Percentiles rank a stretch among this genome's conserved stretches.
phyloP scores from a whole-genome alignment of 225 moss, liverwort and hornwort species.

The Pseudisothecium myosuroides region DNA sequence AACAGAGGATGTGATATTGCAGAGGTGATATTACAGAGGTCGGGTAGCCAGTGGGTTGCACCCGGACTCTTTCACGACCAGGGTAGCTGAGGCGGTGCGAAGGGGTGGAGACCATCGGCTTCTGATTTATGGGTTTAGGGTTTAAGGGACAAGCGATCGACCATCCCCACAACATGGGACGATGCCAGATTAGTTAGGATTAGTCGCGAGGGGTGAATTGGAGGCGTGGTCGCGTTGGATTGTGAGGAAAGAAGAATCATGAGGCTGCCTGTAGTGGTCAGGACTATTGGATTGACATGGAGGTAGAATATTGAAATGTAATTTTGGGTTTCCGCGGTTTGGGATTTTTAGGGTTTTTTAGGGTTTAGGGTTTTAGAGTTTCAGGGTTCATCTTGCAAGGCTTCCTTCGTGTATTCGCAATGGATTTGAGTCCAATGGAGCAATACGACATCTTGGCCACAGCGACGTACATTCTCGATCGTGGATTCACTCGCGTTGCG shows the following conservation, averaged over 20 bases:
- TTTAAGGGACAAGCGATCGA: neutral
- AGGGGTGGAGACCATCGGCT: no score
- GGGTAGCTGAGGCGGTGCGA: neutral
- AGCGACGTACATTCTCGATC: conserved; percentile 18
- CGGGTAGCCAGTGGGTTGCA: neutral
- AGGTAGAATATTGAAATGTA: neutral
- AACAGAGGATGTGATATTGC: neutral
- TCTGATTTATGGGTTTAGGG: neutral
- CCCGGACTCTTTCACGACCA: no score
- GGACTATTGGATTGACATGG: neutral
- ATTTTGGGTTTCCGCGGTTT: neutral
- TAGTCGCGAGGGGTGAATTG: neutral
- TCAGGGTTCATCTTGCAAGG: neutral
- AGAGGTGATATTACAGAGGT: neutral
- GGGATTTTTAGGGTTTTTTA: neutral
- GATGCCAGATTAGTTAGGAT: neutral
- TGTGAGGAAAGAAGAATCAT: neutral
- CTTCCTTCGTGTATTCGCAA: neutral
- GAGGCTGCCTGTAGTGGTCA: neutral
- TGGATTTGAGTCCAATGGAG: neutral
- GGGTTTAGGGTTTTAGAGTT: neutral
- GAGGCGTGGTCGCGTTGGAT: neutral
- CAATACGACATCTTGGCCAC: conserved; percentile 24
- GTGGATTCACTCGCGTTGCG: conserved; percentile 29
- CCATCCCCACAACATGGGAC: neutral